A percentile compares a stretch with the other conserved stretches of the same genome.
phyloP scores from a whole-genome alignment of 1,139 yeast genomes.

The Suhomyces chickasaworum region DNA sequence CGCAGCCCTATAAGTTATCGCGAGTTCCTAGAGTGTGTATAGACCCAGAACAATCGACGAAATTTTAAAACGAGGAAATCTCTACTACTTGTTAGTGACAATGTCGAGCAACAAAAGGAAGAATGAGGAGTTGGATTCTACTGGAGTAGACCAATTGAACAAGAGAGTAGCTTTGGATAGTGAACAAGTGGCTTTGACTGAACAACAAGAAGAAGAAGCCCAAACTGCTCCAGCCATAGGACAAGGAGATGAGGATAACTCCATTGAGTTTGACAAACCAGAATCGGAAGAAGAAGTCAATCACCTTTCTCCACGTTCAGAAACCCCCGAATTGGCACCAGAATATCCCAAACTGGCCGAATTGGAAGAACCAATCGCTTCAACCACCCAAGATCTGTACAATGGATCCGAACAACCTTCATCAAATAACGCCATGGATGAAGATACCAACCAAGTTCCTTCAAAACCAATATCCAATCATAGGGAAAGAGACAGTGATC shows the following conservation, averaged over 20 bases:
- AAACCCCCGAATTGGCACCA: background rate
- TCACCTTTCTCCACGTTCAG: background rate
- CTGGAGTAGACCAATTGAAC: constrained; percentile 37
- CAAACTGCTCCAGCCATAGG: constrained; percentile 45
- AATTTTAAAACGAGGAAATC: constrained; percentile 7
- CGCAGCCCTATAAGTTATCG: background rate
- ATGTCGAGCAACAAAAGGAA: constrained; percentile 56
- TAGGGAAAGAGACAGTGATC: constrained; percentile 48
- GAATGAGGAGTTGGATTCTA: constrained; percentile 51
- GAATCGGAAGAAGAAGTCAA: background rate
- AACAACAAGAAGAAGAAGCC: constrained; percentile 41
- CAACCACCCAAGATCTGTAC: background rate
- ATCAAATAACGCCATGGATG: constrained; percentile 7
- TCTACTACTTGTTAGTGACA: background rate
- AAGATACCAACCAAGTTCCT: constrained; percentile 8
- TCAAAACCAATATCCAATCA: constrained; percentile 32
- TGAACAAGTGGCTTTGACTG: constrained; percentile 40
- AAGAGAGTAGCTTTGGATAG: constrained; percentile 76
- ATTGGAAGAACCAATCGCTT: background rate
- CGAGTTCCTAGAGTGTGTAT: background rate
- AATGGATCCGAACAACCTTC: background rate
- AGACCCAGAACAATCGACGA: constrained; percentile 6
- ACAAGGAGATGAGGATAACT: constrained; percentile 18
- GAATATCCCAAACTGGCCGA: background rate
- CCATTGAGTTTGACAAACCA: constrained; percentile 5